Evolutionary conservation across 805 yeast species (phyloP), one percentile per base, ranked within the genome.

Genomic region (Myxozyma geophila): DNA sequence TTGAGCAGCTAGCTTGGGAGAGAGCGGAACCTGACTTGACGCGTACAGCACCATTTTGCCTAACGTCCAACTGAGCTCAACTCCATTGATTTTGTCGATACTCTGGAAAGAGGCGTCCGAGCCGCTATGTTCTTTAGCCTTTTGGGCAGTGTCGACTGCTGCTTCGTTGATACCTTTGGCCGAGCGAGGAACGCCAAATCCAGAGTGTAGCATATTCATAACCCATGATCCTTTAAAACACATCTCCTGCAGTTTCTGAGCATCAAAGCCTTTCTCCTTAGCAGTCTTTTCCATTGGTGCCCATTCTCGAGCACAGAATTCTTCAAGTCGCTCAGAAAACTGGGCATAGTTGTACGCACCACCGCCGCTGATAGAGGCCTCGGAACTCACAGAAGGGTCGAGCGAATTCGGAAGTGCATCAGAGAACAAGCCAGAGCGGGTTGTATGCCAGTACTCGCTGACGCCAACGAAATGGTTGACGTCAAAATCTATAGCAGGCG

Each of bases 201-300:
- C 99, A 69, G 92, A 97, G 74, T 91, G 97, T 35, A 95, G 77
- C 39, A 95, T 83, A 71, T 89, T 92, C 44, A 92, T 80, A 1
- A 95, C 92, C 98, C 99, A 95, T 62, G 90, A 86, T 5, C 97
- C 96, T 72, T 95, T 95, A 79, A 95, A 95, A 74, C 99, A 95
- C 1, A 96, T 90, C 66, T 86, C 87, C 59, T 79, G 80, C 41
- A 95, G 78, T 62, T 83, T 81, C 0, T 87, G 84, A 37, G 82
- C 78, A 2, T 83, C 80, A 72, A 88, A 90, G 44, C 78, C 77
- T 4, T 92, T 90, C 2, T 77, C 70, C 1, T 82, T 74, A 52
- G 81, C 80, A 44, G 85, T 82, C 36, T 79, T 75, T 53, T 79
- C 76, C 23, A 83, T 77, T 0, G 76, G 72, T 1, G 74, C 68